A percentile compares a stretch with the other conserved stretches of the same genome.
These are phyloP conservation scores for Monilinia aucupariae DNA, from an alignment of 2,329 filamentous ascomycete genomes.

Conservation along the genomic window DNA sequence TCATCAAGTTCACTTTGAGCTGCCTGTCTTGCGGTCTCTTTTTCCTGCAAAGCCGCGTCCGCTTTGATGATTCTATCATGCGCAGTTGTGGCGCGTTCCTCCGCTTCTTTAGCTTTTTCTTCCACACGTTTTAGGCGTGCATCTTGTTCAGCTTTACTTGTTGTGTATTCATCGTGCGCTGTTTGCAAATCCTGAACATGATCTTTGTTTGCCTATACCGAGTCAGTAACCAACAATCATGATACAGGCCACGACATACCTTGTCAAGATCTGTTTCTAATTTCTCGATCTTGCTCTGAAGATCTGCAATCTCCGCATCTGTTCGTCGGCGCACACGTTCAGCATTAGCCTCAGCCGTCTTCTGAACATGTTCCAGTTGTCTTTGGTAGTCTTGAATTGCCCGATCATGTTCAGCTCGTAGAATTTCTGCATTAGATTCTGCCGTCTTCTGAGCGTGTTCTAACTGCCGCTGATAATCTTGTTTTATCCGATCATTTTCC, in stretches of 20 bases:
- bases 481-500: conserved; percentile 34
- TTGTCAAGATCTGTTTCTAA: conserved; percentile 60
- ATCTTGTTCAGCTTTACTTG: conserved; percentile 36
- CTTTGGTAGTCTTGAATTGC: conserved; percentile 36
- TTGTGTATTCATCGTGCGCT: conserved; percentile 46
- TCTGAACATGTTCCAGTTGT: conserved; percentile 45
- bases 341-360: conserved; percentile 44
- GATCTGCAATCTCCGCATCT: conserved; percentile 59
- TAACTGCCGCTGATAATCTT: conserved; percentile 40
- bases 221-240: conserved; percentile 22
- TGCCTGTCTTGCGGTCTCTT: conserved; percentile 56
- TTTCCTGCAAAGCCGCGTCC: conserved; percentile 38
- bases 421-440: conserved; percentile 45
- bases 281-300: conserved; percentile 54
- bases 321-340: conserved; percentile 45
- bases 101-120: conserved; percentile 43
- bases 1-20: conserved; percentile 74
- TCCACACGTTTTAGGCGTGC: conserved; percentile 32
- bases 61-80: conserved; percentile 35
- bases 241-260: conserved; percentile 36
- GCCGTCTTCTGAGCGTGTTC: conserved; percentile 44
- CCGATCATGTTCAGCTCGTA: conserved; percentile 37
- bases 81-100: conserved; percentile 29
- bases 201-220: conserved; percentile 50
- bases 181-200: conserved; percentile 55